Evolutionary conservation across 1,284 basidiomycete species (phyloP).

Genomic region (Omphalotus olearius): DNA sequence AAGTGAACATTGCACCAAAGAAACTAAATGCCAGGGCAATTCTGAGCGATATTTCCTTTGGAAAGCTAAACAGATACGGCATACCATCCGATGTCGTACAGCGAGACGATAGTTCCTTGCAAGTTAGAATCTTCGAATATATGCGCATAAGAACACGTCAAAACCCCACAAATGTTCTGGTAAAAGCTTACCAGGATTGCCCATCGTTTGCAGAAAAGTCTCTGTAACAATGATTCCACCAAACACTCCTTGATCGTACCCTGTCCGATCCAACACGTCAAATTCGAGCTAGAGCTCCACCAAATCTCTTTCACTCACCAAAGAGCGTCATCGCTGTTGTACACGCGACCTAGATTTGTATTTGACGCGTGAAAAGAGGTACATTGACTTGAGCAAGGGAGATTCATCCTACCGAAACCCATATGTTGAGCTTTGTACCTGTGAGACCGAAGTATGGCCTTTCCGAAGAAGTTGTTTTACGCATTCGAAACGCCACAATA

Average conservation of each 20-base stretch:
- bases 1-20: constrained; percentile 44
- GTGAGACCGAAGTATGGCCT: constrained; percentile 38
- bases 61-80: constrained; percentile 11
- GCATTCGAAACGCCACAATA: background rate
- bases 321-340: constrained; percentile 44
- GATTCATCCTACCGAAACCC: constrained; percentile 26
- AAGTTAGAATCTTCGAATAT: constrained; percentile 34
- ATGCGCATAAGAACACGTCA: constrained; percentile 36
- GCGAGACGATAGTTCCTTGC: constrained; percentile 42
- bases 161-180: background rate
- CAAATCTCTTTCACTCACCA: constrained; percentile 21
- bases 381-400: background rate
- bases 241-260: constrained; percentile 47
- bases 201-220: constrained; percentile 39
- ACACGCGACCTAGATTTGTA: constrained; percentile 32
- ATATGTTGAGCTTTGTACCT: constrained; percentile 35
- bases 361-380: background rate
- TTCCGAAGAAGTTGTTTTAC: constrained; percentile 7
- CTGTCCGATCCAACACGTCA: constrained; percentile 18
- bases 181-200: constrained; percentile 31
- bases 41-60: constrained; percentile 27
- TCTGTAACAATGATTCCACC: constrained; percentile 44
- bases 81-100: constrained; percentile 44
- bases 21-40: constrained; percentile 29
- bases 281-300: background rate